These are phyloP conservation scores for Boletus pseudopeckii DNA, from an alignment of 768 basidiomycete species.

Conservation along the genomic window DNA sequence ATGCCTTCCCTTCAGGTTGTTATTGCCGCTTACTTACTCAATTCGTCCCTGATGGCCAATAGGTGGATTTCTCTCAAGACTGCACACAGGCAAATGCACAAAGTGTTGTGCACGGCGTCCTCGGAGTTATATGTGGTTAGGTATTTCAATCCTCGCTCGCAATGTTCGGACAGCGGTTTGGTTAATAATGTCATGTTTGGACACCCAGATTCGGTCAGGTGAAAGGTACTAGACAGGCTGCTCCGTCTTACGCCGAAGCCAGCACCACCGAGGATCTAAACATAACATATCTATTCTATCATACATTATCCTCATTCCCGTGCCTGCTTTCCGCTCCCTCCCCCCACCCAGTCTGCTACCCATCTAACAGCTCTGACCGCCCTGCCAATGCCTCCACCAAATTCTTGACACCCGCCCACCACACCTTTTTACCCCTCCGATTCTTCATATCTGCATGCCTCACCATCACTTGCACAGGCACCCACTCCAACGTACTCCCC, in stretches of 20 bases:
- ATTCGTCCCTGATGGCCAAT: background rate
- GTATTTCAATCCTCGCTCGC: background rate
- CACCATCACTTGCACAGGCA: slow-evolving; percentile 80
- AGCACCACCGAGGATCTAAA: background rate
- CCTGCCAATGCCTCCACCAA: slow-evolving; percentile 75
- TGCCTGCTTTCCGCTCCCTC: no score
- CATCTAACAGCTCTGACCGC: slow-evolving; percentile 50
- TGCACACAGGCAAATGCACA: background rate
- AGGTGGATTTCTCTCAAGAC: background rate
- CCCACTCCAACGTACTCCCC: slow-evolving; percentile 74
- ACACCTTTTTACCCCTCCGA: slow-evolving; percentile 69
- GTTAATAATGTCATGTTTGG: no score
- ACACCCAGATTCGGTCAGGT: no score
- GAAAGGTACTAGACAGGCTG: background rate
- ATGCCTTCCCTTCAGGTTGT: background rate
- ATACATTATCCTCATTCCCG: no score
- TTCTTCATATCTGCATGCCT: slow-evolving; percentile 88
- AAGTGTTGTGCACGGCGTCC: background rate
- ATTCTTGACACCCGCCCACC: slow-evolving; percentile 73
- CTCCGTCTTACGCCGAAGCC: background rate
- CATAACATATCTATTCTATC: background rate
- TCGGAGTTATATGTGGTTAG: background rate
- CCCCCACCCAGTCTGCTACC: no score
- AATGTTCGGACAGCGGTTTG: no score
- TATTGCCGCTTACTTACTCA: background rate